Base-by-base conservation (phyloP, 1,284 basidiomycete genomes). In the Cutaneotrichosporon sp. region DNA sequence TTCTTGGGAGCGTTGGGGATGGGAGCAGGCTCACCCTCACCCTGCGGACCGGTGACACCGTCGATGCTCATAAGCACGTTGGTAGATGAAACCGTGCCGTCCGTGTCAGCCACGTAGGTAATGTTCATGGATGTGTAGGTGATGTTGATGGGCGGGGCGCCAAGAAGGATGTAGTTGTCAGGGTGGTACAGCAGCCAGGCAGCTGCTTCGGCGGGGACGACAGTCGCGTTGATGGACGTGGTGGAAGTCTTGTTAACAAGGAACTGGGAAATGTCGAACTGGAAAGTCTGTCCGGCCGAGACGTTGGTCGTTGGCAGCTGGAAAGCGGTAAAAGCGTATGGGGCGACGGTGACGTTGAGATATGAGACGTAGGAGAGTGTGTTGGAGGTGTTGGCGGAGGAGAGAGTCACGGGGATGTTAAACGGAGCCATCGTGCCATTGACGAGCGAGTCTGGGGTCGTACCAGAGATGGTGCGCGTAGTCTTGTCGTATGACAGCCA, bases 401-500 rank as follows among this genome's bases (percentile, higher is more conserved):
- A 58, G 64, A 81, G 69, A 47, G 65, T 74, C 60, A 82, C 73
- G 14, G 81, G 76, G 14, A 79, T 65, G 22, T 77, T 68, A 13
- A 78, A 65, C 1, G 80, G 72, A 47, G 74, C 71, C 67, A 71
- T 69, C 7, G 78, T 80, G 21, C 80, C 76, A 64, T 83, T 82
- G 67, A 75, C 70, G 60, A 82, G 78, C 5, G 66, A 62, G 60
- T 83, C 73, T 2, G 84, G 83, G 13, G 83, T 74, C 0, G 72
- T 76, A 38, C 82, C 75, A 26, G 64, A 65, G 56, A 81, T 42
- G 1, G 70, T 72, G 55, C 70, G 65, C 11, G 72, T 73, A 16
- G 72, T 63, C 46, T 75, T 80, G 66, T 83, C 75, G 62, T 77
- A 79, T 0, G 75, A 70, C 42, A 84, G 76, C 81, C 82, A 84